These are phyloP conservation scores for Crassisporium funariophilum DNA, from an alignment of 768 basidiomycete genomes.

Conservation along the genomic window DNA sequence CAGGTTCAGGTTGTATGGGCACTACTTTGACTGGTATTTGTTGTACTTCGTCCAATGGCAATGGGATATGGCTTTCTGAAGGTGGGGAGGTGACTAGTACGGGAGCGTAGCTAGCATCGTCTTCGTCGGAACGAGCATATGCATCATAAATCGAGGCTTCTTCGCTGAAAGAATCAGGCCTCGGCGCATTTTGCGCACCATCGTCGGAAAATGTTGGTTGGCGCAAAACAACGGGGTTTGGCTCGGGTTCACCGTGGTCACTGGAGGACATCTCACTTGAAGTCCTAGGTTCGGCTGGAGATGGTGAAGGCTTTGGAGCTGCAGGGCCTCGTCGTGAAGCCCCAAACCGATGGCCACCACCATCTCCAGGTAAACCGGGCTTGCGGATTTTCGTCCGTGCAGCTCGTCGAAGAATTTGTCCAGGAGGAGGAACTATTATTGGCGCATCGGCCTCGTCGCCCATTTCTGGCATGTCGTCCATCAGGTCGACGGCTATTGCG, in stretches of 20 bases:
- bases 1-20: slow-evolving; percentile 9
- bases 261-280: slow-evolving; percentile 75
- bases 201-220: slow-evolving; percentile 53
- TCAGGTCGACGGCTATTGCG: slow-evolving; percentile 59
- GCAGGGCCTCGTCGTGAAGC: slow-evolving; percentile 41
- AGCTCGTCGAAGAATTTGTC: slow-evolving; percentile 86
- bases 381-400: slow-evolving; percentile 97
- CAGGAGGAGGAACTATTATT: slow-evolving; percentile 86
- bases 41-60: neutral
- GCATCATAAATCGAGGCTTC: slow-evolving; percentile 85
- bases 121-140: slow-evolving; percentile 64
- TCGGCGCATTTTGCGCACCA: slow-evolving; percentile 29
- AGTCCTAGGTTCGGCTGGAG: slow-evolving; percentile 47
- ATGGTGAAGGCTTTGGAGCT: slow-evolving; percentile 28
- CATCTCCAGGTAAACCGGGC: slow-evolving; percentile 70
- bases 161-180: slow-evolving; percentile 80
- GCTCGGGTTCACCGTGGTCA: slow-evolving; percentile 61
- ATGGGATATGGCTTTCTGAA: slow-evolving; percentile 6
- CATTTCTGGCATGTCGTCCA: slow-evolving; percentile 68
- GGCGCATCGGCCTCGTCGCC: slow-evolving; percentile 88
- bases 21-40: slow-evolving; percentile 12
- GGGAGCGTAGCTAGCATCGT: slow-evolving; percentile 39
- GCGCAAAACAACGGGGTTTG: slow-evolving; percentile 33
- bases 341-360: slow-evolving; percentile 82
- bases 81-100: slow-evolving; percentile 14